Evolutionary conservation across 192 early-diverging fungal genomes (phyloP).

Genomic region (Diversispora eburnea): DNA sequence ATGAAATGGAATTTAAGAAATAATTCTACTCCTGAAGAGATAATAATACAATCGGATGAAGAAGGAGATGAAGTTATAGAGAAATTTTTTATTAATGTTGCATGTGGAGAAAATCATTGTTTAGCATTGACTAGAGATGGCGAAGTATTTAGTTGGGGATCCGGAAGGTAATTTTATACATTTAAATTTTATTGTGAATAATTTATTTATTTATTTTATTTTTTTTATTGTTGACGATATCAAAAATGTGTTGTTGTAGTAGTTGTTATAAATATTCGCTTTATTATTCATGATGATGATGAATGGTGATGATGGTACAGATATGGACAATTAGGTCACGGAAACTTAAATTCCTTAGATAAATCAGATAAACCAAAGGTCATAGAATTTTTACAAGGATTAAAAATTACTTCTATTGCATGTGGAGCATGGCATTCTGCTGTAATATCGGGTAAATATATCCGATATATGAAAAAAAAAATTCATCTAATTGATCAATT

Average conservation of each 20-base stretch:
- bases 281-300: no score
- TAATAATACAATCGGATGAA: not conserved
- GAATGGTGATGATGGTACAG: not conserved
- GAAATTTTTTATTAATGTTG: conserved; percentile 11
- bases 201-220: no score
- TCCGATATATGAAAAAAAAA: not conserved
- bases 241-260: no score
- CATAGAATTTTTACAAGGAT: conserved; percentile 38
- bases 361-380: conserved; percentile 30
- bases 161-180: conserved; percentile 14
- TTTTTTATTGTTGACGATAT: no score
- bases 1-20: conserved; percentile 11
- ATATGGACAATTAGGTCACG: conserved; percentile 43
- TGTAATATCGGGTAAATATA: conserved; percentile 13
- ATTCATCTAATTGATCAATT: not conserved
- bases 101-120: conserved; percentile 37
- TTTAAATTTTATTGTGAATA: not conserved
- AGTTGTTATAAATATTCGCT: no score
- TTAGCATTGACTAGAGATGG: conserved; percentile 30
- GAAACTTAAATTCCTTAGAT: conserved; percentile 28
- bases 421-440: conserved; percentile 34
- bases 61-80: not conserved
- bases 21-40: not conserved
- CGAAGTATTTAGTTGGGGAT: conserved; percentile 40
- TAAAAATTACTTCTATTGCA: conserved; percentile 32